A percentile compares a stretch with the other conserved stretches of the same genome.
phyloP scores from a whole-genome alignment of 768 basidiomycete genomes.

The Ramaria sp. region DNA sequence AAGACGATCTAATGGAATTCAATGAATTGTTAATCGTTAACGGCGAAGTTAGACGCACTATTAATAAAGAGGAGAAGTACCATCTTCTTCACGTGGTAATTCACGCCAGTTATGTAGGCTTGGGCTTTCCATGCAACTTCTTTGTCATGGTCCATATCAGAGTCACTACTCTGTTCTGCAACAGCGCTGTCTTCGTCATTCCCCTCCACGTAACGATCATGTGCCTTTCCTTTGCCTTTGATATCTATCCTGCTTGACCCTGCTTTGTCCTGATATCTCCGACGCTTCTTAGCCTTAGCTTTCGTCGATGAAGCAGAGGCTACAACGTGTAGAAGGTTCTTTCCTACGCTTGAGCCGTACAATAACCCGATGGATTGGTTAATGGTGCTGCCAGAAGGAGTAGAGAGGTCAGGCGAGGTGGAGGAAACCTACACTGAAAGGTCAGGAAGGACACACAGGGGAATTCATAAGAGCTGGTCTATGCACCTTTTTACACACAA shows the following conservation, averaged over 20 bases:
- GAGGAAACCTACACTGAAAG: constrained; percentile 48
- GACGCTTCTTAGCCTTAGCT: background rate
- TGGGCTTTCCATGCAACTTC: constrained; percentile 59
- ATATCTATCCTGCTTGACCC: background rate
- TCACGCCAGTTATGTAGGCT: constrained; percentile 73
- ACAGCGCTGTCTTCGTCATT: constrained; percentile 18
- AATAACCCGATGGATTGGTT: constrained; percentile 64
- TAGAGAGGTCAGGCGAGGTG: constrained; percentile 68
- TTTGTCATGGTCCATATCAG: constrained; percentile 23
- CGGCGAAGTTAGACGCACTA: constrained; percentile 40
- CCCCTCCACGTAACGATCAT: constrained; percentile 20
- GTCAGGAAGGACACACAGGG: background rate
- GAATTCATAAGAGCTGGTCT: background rate
- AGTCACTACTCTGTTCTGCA: constrained; percentile 17
- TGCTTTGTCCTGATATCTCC: background rate
- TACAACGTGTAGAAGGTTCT: constrained; percentile 46
- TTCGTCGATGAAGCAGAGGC: constrained; percentile 19
- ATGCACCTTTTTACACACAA: constrained; percentile 85
- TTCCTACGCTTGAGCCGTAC: constrained; percentile 73
- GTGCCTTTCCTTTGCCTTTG: constrained; percentile 7
- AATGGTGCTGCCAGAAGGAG: constrained; percentile 54
- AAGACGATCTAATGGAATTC: constrained; percentile 48
- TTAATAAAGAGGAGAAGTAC: constrained; percentile 90
- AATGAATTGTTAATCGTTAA: background rate
- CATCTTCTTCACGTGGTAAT: constrained; percentile 81